Conservation (phyloP, 495 filamentous ascomycete genomes). For the Xylaria palmicola region DNA sequence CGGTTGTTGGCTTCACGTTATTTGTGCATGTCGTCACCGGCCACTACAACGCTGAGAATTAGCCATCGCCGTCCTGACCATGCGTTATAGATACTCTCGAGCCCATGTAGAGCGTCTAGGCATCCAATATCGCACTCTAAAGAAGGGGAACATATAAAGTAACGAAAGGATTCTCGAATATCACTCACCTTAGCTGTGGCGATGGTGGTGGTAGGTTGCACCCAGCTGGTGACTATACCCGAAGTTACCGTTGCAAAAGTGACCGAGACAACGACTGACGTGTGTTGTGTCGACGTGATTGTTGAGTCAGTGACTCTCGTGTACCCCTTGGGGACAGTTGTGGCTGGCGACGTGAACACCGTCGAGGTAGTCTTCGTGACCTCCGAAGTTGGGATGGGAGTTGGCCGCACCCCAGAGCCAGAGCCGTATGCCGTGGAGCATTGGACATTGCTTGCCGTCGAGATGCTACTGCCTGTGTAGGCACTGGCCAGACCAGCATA, state of each 20-base stretch:
- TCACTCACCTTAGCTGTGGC: background rate
- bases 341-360: background rate
- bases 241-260: background rate
- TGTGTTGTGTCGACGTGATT: conserved; percentile 1
- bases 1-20: conserved; percentile 5
- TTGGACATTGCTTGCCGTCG: background rate
- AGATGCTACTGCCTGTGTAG: background rate
- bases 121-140: too few relatives aligned
- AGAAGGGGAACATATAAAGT: too few relatives aligned
- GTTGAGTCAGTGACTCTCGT: background rate
- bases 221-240: background rate
- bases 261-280: background rate
- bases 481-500: conserved; percentile 2
- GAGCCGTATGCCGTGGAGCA: conserved; percentile 8
- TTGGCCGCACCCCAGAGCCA: background rate
- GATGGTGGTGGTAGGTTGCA: background rate
- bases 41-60: background rate
- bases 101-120: too few relatives aligned
- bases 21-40: conserved; percentile 12
- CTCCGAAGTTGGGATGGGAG: conserved; percentile 1
- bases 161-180: too few relatives aligned
- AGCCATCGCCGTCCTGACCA: background rate
- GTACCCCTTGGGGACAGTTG: background rate
- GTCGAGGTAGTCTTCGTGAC: background rate
- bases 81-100: background rate